Base-by-base conservation (phyloP, 1,139 yeast genomes). In the Suhomyces maxii region DNA sequence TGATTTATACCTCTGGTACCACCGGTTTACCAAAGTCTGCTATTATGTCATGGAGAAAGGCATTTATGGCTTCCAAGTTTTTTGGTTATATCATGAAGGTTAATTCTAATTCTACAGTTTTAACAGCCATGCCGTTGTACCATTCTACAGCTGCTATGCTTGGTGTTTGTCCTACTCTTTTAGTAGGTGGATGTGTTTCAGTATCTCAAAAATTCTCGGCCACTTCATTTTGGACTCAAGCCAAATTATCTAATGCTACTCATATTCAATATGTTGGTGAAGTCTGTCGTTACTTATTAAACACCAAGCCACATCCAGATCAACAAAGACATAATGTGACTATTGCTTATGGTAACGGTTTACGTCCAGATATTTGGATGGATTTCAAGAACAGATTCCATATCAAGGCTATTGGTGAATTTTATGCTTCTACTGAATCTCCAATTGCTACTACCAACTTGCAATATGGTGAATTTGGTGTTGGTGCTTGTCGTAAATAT, bases 11-110 rank as follows among this genome's bases (percentile, higher is more conserved):
- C 1, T 87, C 96, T 0, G 99, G 99, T 39, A 91, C 98, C 8
- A 89, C 98, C 0, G 98, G 98, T 0, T 69, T 90, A 53, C 98
- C 99, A 11, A 93, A 93, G 66, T 89, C 97, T 5, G 98, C 96
- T 5, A 85, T 89, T 51, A 86, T 91, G 83, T 85, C 95, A 4
- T 90, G 97, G 97, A 77, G 89, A 57, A 91, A 90, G 65, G 79
- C 86, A 3, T 75, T 74, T 52, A 73, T 86, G 72, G 96, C 96
- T 0, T 73, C 89, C 1, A 68, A 77, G 8, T 62, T 87, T 36
- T 89, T 89, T 63, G 89, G 90, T 1, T 76, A 77, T 53, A 84
- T 88, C 44, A 80, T 87, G 74, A 78, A 83, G 51, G 73, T 89
- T 54, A 65, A 69, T n/a, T 53, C 65, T 4, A 60, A 68, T 3